These are phyloP conservation scores for Chalciporus pseudorubinellus DNA, from an alignment of 768 basidiomycete species.

Conservation along the genomic window DNA sequence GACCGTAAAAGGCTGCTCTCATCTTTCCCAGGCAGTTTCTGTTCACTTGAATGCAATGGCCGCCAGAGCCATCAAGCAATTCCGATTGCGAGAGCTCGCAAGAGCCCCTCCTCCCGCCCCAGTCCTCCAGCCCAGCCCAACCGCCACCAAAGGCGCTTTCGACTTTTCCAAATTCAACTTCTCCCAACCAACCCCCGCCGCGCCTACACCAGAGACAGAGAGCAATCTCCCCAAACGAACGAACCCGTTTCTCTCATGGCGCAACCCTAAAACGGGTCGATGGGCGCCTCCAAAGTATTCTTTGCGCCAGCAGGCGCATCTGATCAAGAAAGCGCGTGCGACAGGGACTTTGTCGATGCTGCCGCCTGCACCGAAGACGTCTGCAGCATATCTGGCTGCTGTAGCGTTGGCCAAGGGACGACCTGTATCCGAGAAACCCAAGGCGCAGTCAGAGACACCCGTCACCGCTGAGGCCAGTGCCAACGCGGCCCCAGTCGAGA, in stretches of 20 bases:
- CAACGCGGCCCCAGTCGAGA: not conserved
- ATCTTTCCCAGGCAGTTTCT: too few species aligned
- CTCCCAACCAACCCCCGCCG: conserved; percentile 10
- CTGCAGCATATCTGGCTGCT: conserved; percentile 21
- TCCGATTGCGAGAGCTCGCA: conserved; percentile 26
- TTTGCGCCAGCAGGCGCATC: conserved; percentile 71
- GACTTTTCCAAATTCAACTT: conserved; percentile 21
- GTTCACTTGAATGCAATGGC: too few species aligned
- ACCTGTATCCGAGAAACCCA: conserved; percentile 6
- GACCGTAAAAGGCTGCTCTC: too few species aligned
- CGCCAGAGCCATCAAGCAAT: conserved; percentile 24
- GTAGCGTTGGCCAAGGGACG: conserved; percentile 18
- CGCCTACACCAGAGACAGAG: not conserved
- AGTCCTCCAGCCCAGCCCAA: conserved; percentile 26
- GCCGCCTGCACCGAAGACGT: conserved; percentile 66
- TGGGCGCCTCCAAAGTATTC: conserved; percentile 75
- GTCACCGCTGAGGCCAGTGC: not conserved
- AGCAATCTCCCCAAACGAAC: conserved; percentile 21
- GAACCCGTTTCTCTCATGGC: conserved; percentile 72
- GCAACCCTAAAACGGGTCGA: conserved; percentile 55
- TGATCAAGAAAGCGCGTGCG: conserved; percentile 68
- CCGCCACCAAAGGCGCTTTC: conserved; percentile 4
- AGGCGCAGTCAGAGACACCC: not conserved
- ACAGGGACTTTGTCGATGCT: conserved; percentile 55
- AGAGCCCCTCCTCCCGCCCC: conserved; percentile 9